phyloP scores from a whole-genome alignment of 352 stramenopile species.

The Phytophthora niederhauseri region DNA sequence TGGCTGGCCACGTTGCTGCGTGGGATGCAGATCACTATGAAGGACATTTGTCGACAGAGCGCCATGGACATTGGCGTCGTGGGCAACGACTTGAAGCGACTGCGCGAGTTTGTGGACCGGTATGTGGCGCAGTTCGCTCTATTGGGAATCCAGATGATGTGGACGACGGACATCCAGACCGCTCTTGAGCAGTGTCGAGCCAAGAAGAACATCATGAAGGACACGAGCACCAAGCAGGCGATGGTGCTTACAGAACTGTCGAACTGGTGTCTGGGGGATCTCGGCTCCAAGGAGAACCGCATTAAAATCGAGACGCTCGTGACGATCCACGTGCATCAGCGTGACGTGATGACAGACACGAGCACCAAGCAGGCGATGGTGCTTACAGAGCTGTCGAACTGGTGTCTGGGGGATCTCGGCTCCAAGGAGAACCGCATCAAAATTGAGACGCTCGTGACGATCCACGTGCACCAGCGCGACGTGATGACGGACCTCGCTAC shows the following conservation, averaged over 20 bases:
- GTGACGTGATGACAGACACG: constrained; percentile 98
- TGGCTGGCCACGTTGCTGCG: constrained; percentile 97
- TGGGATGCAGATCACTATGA: constrained; percentile 97
- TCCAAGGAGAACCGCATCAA: constrained; percentile 98
- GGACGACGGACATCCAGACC: constrained; percentile 95
- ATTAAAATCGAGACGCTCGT: constrained; percentile 99
- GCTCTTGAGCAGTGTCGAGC: constrained; percentile 94
- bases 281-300: constrained; percentile 96
- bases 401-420: constrained; percentile 96
- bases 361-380: constrained; percentile 94
- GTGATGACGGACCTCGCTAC: constrained; percentile 95
- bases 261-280: constrained; percentile 96
- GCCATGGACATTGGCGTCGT: constrained; percentile 93
- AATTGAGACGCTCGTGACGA: constrained; percentile 98
- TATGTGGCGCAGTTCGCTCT: constrained; percentile 97
- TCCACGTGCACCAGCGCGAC: constrained; percentile 98
- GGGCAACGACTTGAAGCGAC: constrained; percentile 90
- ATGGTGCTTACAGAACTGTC: constrained; percentile 95
- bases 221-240: constrained; percentile 95
- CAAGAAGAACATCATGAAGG: constrained; percentile 98
- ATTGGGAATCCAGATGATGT: constrained; percentile 97
- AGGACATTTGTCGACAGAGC: constrained; percentile 96
- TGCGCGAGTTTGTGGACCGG: constrained; percentile 95
- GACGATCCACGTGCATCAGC: constrained; percentile 98
- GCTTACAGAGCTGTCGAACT: constrained; percentile 94